Evolutionary conservation across 2,329 filamentous ascomycete genomes (phyloP), one percentile per base, ranked within the genome.

Genomic region (Apiospora saccharicola): DNA sequence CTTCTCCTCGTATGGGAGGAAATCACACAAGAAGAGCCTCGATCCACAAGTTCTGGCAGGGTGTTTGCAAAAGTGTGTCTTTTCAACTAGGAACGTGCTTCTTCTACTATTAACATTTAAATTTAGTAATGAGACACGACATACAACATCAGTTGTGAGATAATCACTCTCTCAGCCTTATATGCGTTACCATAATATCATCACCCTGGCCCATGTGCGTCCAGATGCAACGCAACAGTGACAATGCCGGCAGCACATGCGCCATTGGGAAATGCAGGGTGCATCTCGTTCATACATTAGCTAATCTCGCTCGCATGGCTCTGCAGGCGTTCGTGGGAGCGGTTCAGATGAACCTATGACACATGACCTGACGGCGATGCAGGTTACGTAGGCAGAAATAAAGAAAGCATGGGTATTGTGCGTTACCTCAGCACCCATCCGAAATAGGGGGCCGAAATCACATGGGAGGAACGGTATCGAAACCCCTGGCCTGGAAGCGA

Each of bases 101-200:
- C 57, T 64, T n/a, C 34, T 64, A 41, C n/a, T 64, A 41, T 41
- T 41, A 7, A 10, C 7, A 41, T 64, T 64, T 64, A 64, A 37
- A 14, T 3, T 24, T 34, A 64, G 30, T 22, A 64, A 13, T 64
- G 57, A 37, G 34, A 64, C 57, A 64, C 14, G 34, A 64, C 57
- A 64, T 64, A 10, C 19, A 64, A 24, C 57, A 22, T 64, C 34
- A 64, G 46, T 24, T 13, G 30, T 10, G 34, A n/a, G n/a, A 22
- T 64, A n/a, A 64, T 64, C 57, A 22, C 57, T 12, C 34, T n/a
- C 19, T 41, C 57, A 41, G 57, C 57, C 57, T 64, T 41, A 37
- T 61, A 8, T 49, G 46, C 46, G 57, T 22, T 30, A 34, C 26
- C 30, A 13, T 13, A 22, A 13, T 10, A 16, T 16, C 26, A 13